Base-by-base conservation (phyloP, 192 early-diverging fungal species). In the Chytriomyces sp. region DNA sequence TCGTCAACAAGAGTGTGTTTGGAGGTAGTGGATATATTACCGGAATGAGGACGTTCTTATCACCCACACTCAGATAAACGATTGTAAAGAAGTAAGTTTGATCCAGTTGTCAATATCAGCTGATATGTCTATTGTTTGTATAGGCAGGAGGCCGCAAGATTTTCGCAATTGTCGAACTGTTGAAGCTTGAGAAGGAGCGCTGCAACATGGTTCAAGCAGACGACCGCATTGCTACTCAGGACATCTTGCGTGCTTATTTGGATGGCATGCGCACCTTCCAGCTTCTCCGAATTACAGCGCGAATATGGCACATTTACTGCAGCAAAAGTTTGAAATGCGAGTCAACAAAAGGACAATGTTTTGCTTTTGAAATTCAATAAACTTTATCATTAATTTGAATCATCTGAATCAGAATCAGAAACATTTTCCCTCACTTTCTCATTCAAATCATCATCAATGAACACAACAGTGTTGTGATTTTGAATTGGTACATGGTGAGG, bases 261-360 rank as follows among this genome's bases (percentile, higher is more conserved):
- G 41, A 49, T 49, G 41, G 12, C 41, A 49, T 49, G 10, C 41
- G 41, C 10, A n/a, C n/a, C n/a, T 49, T 49, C 41, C 0, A 49
- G n/a, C 41, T 17, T 49, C n/a, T 10, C 41, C 10, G n/a, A n/a
- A 10, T 0, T 49, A 17, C n/a, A 17, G 10, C 41, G 41, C 10
- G 10, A 49, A 49, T 49, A 49, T 49, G 41, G 41, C 41, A 49
- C 41, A 0, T 49, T 49, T 49, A n/a, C 12, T n/a, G 0, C 41
- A 49, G 41, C 41, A 10, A 49, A n/a, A 49, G 41, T 49, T 49
- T 49, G 41, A 49, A 49, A n/a, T 49, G 41, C 41, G 0, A 49
- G 41, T 49, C 41, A 49, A 49, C 41, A 49, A 49, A 49, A 49
- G 41, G 41, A 49, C 41, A 49, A 49, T 49, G 41, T 49, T 49